Conservation (phyloP, 345 rosid genomes). For the Dipteronia dyeriana region DNA sequence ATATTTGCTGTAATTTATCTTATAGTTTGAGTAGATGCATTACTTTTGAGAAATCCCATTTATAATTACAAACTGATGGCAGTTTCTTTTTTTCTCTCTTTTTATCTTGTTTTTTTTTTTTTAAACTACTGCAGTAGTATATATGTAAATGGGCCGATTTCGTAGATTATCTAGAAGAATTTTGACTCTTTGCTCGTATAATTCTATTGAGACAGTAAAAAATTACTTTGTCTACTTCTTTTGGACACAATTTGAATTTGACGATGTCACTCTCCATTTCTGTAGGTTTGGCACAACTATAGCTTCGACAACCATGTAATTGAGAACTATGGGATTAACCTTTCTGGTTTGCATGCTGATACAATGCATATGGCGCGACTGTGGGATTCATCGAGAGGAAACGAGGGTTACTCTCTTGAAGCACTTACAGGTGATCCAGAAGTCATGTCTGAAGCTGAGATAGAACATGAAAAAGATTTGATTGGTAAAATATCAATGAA, state of each 20-base stretch:
- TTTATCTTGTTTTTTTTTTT: neutral
- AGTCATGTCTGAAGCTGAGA: conserved; percentile 49
- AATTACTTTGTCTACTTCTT: conserved; percentile 4
- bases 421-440: conserved; percentile 74
- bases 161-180: neutral
- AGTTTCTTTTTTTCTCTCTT: neutral
- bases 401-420: conserved; percentile 85
- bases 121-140: no score
- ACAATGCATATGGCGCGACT: conserved; percentile 99
- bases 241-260: conserved; percentile 7
- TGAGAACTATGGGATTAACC: conserved; percentile 69
- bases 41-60: neutral
- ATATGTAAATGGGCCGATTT: no score
- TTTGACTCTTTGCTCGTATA: neutral
- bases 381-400: conserved; percentile 89
- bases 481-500: conserved; percentile 91
- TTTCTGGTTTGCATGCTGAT: conserved; percentile 93
- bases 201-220: neutral
- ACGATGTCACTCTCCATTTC: conserved; percentile 18
- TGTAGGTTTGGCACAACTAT: conserved; percentile 98
- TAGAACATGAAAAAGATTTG: conserved; percentile 49
- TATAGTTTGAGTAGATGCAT: neutral
- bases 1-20: neutral
- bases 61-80: neutral
- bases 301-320: conserved; percentile 90